Percentiles rank a stretch among this genome's conserved stretches.
phyloP scores from a whole-genome alignment of 805 yeast genomes.

The Candida ficus region DNA sequence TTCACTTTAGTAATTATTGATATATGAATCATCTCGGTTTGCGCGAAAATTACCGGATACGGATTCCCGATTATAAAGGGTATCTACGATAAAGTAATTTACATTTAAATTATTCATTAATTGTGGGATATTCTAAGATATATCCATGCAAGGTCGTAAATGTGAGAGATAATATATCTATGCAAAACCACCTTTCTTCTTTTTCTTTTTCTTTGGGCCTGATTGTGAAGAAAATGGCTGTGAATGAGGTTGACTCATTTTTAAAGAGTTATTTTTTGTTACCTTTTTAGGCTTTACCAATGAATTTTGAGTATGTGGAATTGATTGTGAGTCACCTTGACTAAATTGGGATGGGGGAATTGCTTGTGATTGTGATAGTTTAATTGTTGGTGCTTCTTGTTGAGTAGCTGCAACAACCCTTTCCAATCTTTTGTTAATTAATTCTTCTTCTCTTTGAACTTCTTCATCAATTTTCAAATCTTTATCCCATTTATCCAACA shows the following conservation, averaged over 20 bases:
- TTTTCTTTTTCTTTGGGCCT: conserved; percentile 10
- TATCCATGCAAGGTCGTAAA: neutral
- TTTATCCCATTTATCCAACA: conserved; percentile 19
- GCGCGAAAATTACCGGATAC: conserved; percentile 3
- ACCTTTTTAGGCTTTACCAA: no score
- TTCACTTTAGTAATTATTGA: no score
- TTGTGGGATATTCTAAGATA: neutral
- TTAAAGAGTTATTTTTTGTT: no score
- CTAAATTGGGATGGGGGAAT: neutral
- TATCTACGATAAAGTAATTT: no score
- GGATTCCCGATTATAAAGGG: no score
- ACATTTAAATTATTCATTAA: no score
- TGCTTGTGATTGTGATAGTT: conserved; percentile 11
- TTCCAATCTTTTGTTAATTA: neutral
- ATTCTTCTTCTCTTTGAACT: conserved; percentile 1
- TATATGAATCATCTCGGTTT: neutral
- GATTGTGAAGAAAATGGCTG: conserved; percentile 1
- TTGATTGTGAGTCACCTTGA: conserved; percentile 5
- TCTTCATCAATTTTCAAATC: conserved; percentile 12
- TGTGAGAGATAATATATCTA: neutral
- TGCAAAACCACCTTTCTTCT: conserved; percentile 21
- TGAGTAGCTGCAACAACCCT: no score
- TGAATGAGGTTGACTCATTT: neutral
- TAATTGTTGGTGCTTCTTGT: conserved; percentile 11
- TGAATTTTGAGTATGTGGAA: no score